phyloP scores from a whole-genome alignment of 2,329 filamentous ascomycete genomes.

The Aspergillus oerlinghausenensis region DNA sequence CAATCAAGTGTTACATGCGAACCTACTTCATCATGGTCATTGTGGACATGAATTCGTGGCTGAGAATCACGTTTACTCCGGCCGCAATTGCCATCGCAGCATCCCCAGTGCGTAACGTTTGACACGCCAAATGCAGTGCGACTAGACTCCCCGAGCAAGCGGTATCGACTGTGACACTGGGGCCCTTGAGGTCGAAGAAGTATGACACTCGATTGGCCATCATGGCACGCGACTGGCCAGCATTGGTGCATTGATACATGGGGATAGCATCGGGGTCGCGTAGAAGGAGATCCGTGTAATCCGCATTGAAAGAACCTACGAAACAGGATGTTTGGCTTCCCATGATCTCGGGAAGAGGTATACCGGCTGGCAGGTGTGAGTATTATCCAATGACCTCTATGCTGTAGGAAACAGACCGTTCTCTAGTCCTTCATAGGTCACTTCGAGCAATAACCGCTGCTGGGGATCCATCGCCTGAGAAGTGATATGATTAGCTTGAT shows the following conservation, averaged over 20 bases:
- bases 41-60: conserved; percentile 24
- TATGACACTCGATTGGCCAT: conserved; percentile 28
- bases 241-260: conserved; percentile 24
- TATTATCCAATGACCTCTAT: neutral
- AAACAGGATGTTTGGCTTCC: conserved; percentile 28
- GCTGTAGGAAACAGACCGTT: conserved; percentile 15
- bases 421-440: conserved; percentile 26
- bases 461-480: conserved; percentile 29
- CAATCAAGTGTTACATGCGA: neutral
- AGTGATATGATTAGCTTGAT: neutral
- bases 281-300: conserved; percentile 27
- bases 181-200: conserved; percentile 31
- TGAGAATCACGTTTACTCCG: conserved; percentile 23
- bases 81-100: conserved; percentile 20
- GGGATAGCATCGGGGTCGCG: conserved; percentile 25
- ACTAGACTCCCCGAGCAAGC: conserved; percentile 30
- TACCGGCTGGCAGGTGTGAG: conserved; percentile 19
- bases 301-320: conserved; percentile 23
- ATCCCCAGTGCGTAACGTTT: conserved; percentile 21
- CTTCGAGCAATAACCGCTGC: conserved; percentile 27
- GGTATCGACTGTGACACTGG: conserved; percentile 31
- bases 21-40: conserved; percentile 17
- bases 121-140: conserved; percentile 31
- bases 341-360: conserved; percentile 19
- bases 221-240: conserved; percentile 23